Percentiles rank a stretch among this genome's conserved stretches.
Conservation (phyloP, 2,329 filamentous ascomycete genomes). For the Cryphonectria naterciae region DNA sequence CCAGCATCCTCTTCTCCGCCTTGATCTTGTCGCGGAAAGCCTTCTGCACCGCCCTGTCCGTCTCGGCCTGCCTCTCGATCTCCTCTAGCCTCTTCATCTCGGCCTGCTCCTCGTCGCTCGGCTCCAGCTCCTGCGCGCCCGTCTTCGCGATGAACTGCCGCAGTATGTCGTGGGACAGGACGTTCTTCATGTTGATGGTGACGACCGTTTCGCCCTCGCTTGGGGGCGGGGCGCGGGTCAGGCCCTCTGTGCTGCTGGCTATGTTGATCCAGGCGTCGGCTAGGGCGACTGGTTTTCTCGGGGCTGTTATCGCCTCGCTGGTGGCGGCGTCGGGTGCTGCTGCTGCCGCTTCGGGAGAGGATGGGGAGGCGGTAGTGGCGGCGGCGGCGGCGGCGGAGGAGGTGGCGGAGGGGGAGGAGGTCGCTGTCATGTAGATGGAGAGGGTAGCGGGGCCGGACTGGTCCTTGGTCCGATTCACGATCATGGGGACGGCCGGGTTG, state of each 20-base stretch:
- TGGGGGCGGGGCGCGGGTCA: conserved; percentile 53
- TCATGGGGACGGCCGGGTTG: conserved; percentile 85
- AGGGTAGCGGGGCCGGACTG: conserved; percentile 62
- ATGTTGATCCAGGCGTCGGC: conserved; percentile 26
- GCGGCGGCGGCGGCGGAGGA: too few species aligned
- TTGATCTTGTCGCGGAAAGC: conserved; percentile 60
- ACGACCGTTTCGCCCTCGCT: conserved; percentile 54
- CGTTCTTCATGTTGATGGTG: conserved; percentile 66
- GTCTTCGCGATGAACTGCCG: conserved; percentile 65
- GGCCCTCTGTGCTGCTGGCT: conserved; percentile 47
- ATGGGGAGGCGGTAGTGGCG: conserved; percentile 18
- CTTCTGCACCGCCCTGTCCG: conserved; percentile 58
- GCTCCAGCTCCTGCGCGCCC: conserved; percentile 58
- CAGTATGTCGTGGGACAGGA: conserved; percentile 65
- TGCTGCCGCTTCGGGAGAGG: conserved; percentile 20
- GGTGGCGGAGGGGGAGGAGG: neutral
- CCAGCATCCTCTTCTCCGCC: conserved; percentile 63
- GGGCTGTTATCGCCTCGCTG: neutral
- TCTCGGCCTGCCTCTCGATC: conserved; percentile 51
- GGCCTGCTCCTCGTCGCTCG: conserved; percentile 62
- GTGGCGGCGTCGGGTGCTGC: neutral
- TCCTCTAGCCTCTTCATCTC: conserved; percentile 63
- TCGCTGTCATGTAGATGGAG: conserved; percentile 61
- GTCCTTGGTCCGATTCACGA: conserved; percentile 70
- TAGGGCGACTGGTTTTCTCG: conserved; percentile 23